Evolutionary conservation across 2,329 filamentous ascomycete genomes (phyloP).

Genomic region (Fusarium illudens): DNA sequence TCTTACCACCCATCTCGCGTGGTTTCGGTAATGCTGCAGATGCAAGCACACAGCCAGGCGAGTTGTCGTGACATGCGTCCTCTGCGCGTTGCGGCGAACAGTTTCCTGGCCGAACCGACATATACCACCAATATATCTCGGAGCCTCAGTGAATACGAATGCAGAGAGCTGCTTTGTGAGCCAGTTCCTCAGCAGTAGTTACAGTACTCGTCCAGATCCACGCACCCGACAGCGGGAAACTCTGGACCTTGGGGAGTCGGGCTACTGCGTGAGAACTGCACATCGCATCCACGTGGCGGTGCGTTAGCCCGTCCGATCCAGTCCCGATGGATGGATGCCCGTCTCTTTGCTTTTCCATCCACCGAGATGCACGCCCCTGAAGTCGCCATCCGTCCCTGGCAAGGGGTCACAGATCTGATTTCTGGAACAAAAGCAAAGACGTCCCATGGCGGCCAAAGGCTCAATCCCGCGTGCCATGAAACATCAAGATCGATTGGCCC

Average conservation of each 20-base stretch:
- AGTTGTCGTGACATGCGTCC: conserved; percentile 22
- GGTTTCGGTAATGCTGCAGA: conserved; percentile 20
- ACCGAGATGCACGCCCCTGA: conserved; percentile 18
- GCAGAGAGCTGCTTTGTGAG: conserved; percentile 2
- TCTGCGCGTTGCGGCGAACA: conserved; percentile 13
- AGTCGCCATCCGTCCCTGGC: conserved; percentile 20
- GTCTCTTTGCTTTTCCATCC: conserved; percentile 27
- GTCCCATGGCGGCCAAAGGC: conserved; percentile 12
- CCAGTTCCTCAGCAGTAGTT: conserved; percentile 5
- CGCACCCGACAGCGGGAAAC: not conserved
- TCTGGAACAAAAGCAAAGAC: conserved; percentile 37
- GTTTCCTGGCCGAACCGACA: not conserved
- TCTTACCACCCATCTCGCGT: conserved; percentile 26
- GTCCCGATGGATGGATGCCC: conserved; percentile 5
- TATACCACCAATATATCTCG: not conserved
- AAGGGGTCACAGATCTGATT: conserved; percentile 18
- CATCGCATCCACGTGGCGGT: conserved; percentile 39
- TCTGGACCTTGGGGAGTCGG: not conserved
- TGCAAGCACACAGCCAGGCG: conserved; percentile 24
- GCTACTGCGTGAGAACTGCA: not conserved
- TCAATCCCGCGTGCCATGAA: conserved; percentile 31
- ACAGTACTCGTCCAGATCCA: conserved; percentile 10
- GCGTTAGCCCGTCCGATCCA: conserved; percentile 22
- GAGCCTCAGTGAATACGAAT: not conserved
- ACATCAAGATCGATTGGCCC: conserved; percentile 39